Evolutionary conservation across 1,284 basidiomycete genomes (phyloP), one percentile per base, ranked within the genome.

Genomic region (Rhodotorula sp.): DNA sequence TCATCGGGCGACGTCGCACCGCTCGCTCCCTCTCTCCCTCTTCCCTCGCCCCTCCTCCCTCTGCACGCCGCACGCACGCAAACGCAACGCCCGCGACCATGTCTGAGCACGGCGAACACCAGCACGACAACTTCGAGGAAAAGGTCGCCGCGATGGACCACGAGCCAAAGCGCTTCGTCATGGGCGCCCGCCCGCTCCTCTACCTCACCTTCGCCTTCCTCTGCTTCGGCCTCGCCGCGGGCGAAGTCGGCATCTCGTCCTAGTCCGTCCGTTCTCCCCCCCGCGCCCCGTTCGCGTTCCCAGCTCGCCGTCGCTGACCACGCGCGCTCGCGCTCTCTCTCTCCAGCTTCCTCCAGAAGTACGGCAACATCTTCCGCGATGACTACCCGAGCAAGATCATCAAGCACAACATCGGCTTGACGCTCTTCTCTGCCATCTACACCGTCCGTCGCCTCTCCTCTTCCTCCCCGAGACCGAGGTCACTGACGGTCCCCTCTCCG

Each of bases 1-100:
- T 56, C 10, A 55, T 68, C 59, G 61, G 64, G 62, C 37, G 63
- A 37, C 15, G 55, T 46, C 64, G 64, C n/a, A 52, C 62, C 24
- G 10, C 64, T 28, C 52, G 11, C 10, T 20, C 28, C n/a, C n/a
- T 44, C 40, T n/a, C 22, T 4, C 22, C 13, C 30, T 31, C 20
- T 31, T 10, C 34, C 24, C 7, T 24, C 26, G 28, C 50, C 10
- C 22, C 20, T 6, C 2, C 18, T 34, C 31, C 44, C n/a, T 37
- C 16, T 22, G 13, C 31, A 11, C 24, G 6, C 48, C n/a, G n/a
- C n/a, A n/a, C n/a, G n/a, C n/a, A n/a, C n/a, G n/a, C n/a, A n/a
- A n/a, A n/a, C n/a, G n/a, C n/a, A n/a, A n/a, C n/a, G n/a, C n/a
- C 40, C 20, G n/a, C 24, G 6, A 22, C 18, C 10, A 30, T 48